phyloP scores from a whole-genome alignment of 305 asterid genomes.

The Petunia hybrid region DNA sequence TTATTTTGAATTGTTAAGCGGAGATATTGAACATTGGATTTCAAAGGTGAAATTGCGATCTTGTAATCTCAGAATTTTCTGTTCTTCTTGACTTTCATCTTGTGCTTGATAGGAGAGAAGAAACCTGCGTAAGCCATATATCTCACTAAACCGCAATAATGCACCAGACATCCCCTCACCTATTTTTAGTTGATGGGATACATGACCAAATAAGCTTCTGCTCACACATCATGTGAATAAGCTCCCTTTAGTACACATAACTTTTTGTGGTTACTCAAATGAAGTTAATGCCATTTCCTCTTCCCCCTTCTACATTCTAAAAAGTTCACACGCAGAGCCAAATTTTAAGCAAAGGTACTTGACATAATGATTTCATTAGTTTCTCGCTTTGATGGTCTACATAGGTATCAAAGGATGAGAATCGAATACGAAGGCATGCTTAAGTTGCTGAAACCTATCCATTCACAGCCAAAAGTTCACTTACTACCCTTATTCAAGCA shows the following conservation, averaged over 20 bases:
- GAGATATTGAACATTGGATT: background rate
- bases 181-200: background rate
- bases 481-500: background rate
- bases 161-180: background rate
- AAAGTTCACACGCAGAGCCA: no score
- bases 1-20: no score
- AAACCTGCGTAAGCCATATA: background rate
- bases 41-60: background rate
- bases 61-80: background rate
- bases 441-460: background rate
- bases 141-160: background rate
- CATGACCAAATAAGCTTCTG: background rate
- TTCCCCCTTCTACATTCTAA: no score
- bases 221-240: background rate
- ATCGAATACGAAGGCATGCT: background rate
- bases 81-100: background rate
- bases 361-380: background rate
- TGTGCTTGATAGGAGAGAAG: background rate
- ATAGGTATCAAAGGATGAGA: background rate
- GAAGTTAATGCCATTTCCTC: background rate
- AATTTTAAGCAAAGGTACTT: no score
- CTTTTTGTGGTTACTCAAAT: background rate
- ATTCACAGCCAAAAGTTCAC: background rate
- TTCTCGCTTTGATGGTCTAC: background rate
- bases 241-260: background rate